Conservation (phyloP, 768 basidiomycete genomes). For the Amyloporia xantha region DNA sequence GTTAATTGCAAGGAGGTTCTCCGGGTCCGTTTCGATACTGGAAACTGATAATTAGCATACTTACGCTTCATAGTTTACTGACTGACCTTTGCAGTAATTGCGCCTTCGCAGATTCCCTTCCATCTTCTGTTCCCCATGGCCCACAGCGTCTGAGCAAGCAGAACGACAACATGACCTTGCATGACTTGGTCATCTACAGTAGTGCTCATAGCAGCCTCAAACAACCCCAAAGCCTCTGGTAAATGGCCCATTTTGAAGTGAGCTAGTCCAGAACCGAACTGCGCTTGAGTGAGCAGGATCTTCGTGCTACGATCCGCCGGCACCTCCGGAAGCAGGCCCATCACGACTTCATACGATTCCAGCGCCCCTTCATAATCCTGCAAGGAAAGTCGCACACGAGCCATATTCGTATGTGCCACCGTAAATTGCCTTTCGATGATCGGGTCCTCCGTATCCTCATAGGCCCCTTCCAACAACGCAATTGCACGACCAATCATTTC, state of each 20-base stretch:
- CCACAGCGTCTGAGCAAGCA: slow-evolving; percentile 88
- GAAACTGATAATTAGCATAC: background rate
- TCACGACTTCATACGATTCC: slow-evolving; percentile 64
- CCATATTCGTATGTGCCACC: slow-evolving; percentile 77
- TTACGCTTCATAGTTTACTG: background rate
- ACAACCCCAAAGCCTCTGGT: slow-evolving; percentile 52
- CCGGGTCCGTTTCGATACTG: slow-evolving; percentile 73
- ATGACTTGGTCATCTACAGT: slow-evolving; percentile 42
- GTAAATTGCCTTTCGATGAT: slow-evolving; percentile 72
- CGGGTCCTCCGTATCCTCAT: slow-evolving; percentile 82
- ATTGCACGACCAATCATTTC: slow-evolving; percentile 57
- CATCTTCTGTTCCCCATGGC: slow-evolving; percentile 69
- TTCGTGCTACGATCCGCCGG: slow-evolving; percentile 25
- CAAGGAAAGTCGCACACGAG: slow-evolving; percentile 61
- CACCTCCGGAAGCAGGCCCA: slow-evolving; percentile 62
- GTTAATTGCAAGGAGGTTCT: slow-evolving; percentile 76
- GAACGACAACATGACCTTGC: slow-evolving; percentile 63
- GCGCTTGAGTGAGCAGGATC: slow-evolving; percentile 52
- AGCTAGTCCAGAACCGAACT: slow-evolving; percentile 69
- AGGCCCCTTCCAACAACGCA: slow-evolving; percentile 70
- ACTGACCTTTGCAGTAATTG: slow-evolving; percentile 78
- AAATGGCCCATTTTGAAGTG: slow-evolving; percentile 59
- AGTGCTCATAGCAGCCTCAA: slow-evolving; percentile 61
- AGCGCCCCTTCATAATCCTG: slow-evolving; percentile 53
- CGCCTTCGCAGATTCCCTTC: slow-evolving; percentile 67